Percentiles rank a stretch among this genome's conserved stretches.
Conservation (phyloP, 2,329 filamentous ascomycete genomes). For the Drechslerella dactyloides region DNA sequence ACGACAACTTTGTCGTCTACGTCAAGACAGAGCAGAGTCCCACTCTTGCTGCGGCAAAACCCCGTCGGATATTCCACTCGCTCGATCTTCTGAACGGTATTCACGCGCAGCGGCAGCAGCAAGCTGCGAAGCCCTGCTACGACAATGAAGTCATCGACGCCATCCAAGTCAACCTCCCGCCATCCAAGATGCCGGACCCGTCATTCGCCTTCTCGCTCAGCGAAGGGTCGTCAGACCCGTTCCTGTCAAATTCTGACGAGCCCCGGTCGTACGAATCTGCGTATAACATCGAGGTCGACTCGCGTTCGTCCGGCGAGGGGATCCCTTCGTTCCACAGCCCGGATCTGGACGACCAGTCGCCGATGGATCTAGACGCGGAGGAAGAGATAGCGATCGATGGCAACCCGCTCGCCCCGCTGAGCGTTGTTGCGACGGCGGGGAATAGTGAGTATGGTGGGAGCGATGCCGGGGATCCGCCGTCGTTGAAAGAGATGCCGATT, state of each 20-base stretch:
- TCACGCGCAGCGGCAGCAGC: slow-evolving; percentile 28
- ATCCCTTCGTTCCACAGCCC: slow-evolving; percentile 44
- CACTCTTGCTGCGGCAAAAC: slow-evolving; percentile 7
- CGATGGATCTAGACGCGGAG: slow-evolving; percentile 40
- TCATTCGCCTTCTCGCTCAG: slow-evolving; percentile 27
- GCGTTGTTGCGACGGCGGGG: slow-evolving; percentile 37
- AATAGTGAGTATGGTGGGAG: slow-evolving; percentile 27
- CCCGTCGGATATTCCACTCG: neutral
- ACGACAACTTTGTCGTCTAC: slow-evolving; percentile 69
- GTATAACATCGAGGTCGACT: slow-evolving; percentile 43
- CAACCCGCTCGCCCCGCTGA: slow-evolving; percentile 27
- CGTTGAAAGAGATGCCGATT: slow-evolving; percentile 28
- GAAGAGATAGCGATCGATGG: too few species aligned
- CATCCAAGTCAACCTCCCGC: slow-evolving; percentile 15
- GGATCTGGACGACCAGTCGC: slow-evolving; percentile 29
- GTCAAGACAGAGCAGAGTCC: slow-evolving; percentile 58
- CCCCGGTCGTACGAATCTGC: slow-evolving; percentile 44
- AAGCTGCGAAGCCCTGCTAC: slow-evolving; percentile 16
- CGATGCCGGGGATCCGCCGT: slow-evolving; percentile 4
- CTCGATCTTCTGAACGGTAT: neutral
- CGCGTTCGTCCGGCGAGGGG: slow-evolving; percentile 40
- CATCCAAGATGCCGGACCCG: slow-evolving; percentile 38
- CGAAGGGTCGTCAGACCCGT: slow-evolving; percentile 36
- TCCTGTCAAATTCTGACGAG: slow-evolving; percentile 30
- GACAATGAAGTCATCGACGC: slow-evolving; percentile 22